Evolutionary conservation across 129 eudicot species (phyloP), one percentile per base, ranked within the genome.

Genomic region (Calendula officinalis): DNA sequence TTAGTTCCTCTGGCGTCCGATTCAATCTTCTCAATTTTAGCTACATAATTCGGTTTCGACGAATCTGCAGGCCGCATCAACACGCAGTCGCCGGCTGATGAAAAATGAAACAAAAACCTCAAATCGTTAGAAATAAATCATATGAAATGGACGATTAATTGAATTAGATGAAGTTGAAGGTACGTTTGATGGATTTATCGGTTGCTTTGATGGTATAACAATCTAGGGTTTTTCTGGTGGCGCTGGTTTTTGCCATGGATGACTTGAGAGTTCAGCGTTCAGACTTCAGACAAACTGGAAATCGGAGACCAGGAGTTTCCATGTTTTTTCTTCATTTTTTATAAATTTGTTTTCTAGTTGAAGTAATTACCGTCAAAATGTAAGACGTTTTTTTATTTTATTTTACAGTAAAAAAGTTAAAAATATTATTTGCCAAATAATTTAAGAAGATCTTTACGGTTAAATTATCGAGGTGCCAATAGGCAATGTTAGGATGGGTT

Each of bases 31-130:
- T 89, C 94, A 37, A 89, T 68, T 22, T 81, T 75, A 15, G 95
- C 95, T 17, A 89, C 84, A 64, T 89, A 89, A 8, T 91, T 75
- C 14, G 89, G 95, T 70, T 83, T 90, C 30, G 91, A 83, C 3
- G 91, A 48, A n/a, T 86, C 89, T 4, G 86, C 17, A 9, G 97
- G 84, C 12, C 97, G 71, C 91, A 90, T 86, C 86, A 83, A 72
- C 77, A 90, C 97, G 48, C 91, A 86, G 40, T 90, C 97, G 27
- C 91, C 91, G 51, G 83, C 95, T 90, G 79, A 30, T 42, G 17
- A 10, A 37, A 30, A 33, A 12, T 0, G 33, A 14, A 53, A 8
- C 16, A 42, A 43, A 44, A 45, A 43, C 36, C 17, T 0, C 8
- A 43, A 36, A 33, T 51, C 55, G 58, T 69, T 57, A 55, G 62